A percentile compares a stretch with the other conserved stretches of the same genome.
Evolutionary conservation across 352 stramenopile species (phyloP).

Genomic region (Salisapilia sapeloensis): DNA sequence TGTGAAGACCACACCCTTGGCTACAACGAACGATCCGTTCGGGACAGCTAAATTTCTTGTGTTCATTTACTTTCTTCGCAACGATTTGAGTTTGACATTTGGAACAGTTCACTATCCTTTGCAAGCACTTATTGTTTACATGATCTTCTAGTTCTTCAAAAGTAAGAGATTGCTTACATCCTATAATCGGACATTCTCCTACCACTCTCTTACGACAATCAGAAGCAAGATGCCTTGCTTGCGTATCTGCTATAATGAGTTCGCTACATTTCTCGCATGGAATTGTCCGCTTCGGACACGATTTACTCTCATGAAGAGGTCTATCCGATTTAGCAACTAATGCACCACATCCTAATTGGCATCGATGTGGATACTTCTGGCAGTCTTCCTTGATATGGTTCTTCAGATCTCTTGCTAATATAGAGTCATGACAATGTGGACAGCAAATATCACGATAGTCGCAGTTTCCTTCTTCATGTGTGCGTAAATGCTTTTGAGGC

Average conservation of each 20-base stretch:
- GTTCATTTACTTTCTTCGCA: constrained; percentile 15
- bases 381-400: constrained; percentile 21
- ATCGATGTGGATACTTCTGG: constrained; percentile 15
- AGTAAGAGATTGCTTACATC: constrained; percentile 20
- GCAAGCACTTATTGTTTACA: constrained; percentile 25
- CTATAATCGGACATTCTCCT: constrained; percentile 22
- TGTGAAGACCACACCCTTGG: constrained; percentile 21
- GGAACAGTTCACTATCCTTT: constrained; percentile 26
- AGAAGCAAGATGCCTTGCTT: constrained; percentile 11
- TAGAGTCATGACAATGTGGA: constrained; percentile 19
- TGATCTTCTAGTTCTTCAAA: constrained; percentile 42
- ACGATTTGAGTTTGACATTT: constrained; percentile 20
- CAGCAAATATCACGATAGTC: constrained; percentile 23
- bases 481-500: constrained; percentile 12
- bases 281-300: constrained; percentile 53
- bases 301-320: constrained; percentile 13
- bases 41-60: constrained; percentile 25
- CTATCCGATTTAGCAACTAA: constrained; percentile 10
- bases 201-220: constrained; percentile 38
- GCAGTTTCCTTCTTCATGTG: constrained; percentile 40
- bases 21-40: constrained; percentile 32
- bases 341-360: constrained; percentile 21
- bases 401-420: constrained; percentile 11
- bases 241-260: constrained; percentile 23
- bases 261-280: constrained; percentile 22